Evolutionary conservation across 345 rosid genomes (phyloP).

Genomic region (Pugionium cornutum): DNA sequence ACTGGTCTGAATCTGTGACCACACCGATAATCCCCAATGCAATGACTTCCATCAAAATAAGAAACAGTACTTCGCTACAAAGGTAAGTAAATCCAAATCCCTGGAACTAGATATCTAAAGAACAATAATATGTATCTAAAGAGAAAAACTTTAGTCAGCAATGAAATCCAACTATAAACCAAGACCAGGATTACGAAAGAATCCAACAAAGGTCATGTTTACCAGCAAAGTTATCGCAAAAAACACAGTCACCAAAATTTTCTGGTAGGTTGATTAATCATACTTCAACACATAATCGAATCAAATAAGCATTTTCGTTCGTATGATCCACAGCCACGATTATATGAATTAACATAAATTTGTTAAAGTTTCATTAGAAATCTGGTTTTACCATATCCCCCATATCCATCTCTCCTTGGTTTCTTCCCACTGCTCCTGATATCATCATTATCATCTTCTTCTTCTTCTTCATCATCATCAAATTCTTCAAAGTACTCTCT

Average conservation of each 20-base stretch:
- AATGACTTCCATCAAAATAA: background rate
- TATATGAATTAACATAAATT: background rate
- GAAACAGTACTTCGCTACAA: background rate
- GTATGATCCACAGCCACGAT: background rate
- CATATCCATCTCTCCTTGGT: slow-evolving; percentile 67
- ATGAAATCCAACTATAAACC: background rate
- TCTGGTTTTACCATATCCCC: slow-evolving; percentile 57
- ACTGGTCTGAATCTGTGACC: background rate
- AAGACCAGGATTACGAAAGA: background rate
- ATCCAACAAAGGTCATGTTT: background rate
- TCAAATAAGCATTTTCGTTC: slow-evolving; percentile 8
- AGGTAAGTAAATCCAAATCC: background rate
- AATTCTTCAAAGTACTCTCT: slow-evolving; percentile 54
- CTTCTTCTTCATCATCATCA: slow-evolving; percentile 33
- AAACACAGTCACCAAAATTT: background rate
- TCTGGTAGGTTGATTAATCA: background rate
- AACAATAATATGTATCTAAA: background rate
- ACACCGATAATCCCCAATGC: background rate
- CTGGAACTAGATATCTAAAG: background rate
- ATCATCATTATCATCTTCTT: slow-evolving; percentile 35
- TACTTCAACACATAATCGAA: background rate
- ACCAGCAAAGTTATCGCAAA: background rate
- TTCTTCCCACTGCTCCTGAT: slow-evolving; percentile 65
- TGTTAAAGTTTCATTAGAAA: slow-evolving; percentile 7
- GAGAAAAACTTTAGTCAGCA: background rate